A percentile compares a stretch with the other conserved stretches of the same genome.
These are phyloP conservation scores for Yamadazyma atmosphaerica DNA, from an alignment of 1,139 yeast genomes.

Conservation along the genomic window DNA sequence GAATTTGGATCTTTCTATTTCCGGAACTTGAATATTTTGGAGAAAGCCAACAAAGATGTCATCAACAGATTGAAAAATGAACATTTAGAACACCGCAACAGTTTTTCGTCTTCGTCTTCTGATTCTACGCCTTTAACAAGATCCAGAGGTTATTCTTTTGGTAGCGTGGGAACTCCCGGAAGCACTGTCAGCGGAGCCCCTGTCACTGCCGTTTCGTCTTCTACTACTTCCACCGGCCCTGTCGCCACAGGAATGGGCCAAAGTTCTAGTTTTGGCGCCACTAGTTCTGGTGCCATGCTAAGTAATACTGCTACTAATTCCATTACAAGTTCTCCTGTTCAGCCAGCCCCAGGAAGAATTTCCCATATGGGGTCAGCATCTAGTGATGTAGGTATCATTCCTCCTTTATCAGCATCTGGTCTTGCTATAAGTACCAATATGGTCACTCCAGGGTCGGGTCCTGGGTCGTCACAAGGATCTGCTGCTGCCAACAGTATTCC, in stretches of 20 bases:
- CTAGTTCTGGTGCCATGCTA: neutral
- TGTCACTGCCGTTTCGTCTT: neutral
- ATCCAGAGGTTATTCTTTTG: slow-evolving; percentile 42
- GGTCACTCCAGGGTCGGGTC: neutral
- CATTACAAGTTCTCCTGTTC: slow-evolving; percentile 1
- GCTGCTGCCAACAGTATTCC: neutral
- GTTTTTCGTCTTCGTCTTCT: slow-evolving; percentile 45
- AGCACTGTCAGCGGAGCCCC: neutral
- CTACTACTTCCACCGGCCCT: slow-evolving; percentile 15
- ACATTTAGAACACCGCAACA: slow-evolving; percentile 58
- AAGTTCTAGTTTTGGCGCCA: slow-evolving; percentile 6
- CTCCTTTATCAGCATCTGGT: neutral
- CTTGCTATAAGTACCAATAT: neutral
- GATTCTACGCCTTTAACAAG: slow-evolving; percentile 39
- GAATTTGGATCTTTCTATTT: slow-evolving; percentile 95
- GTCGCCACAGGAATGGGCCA: slow-evolving; percentile 12
- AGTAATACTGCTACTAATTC: neutral
- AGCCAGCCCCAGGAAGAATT: neutral
- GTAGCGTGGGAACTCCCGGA: slow-evolving; percentile 8
- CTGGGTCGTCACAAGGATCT: neutral
- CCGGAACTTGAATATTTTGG: slow-evolving; percentile 84
- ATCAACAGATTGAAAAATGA: slow-evolving; percentile 84
- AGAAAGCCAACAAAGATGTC: slow-evolving; percentile 91
- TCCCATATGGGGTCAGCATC: neutral
- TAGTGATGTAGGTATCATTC: neutral